Base-by-base conservation (phyloP, 2,329 filamentous ascomycete species). In the Botrytis porri region DNA sequence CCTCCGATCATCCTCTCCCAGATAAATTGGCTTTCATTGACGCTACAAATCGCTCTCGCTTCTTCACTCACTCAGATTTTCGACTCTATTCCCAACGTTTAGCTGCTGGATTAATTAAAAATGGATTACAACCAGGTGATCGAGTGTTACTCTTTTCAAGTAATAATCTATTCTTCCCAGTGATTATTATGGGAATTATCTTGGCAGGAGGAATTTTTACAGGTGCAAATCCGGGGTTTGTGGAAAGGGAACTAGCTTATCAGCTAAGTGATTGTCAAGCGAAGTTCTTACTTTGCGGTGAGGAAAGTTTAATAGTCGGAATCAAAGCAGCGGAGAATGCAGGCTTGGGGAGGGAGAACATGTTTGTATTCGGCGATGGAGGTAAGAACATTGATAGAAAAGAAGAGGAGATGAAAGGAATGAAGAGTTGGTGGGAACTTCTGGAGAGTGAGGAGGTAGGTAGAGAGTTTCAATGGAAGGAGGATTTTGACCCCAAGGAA, bases 201-300 rank as follows among this genome's bases (percentile, higher is more conserved):
- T 87, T 86, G 0, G 83, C 83, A 35, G 86, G 86, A 4, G 84
- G 82, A 73, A 83, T 86, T 35, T 89, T 89, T 79, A 88, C 84
- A 69, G 87, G 86, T 32, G 85, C 84, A 7, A 88, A 88, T 76
- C 86, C 87, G 22, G 81, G 85, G 8, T 94, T 89, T 77, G 89
- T 93, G 0, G 84, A 88, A 0, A 84, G 92, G 32, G 93, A 96
- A 81, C 82, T 97, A 63, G 91, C 89, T 10, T 91, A 93, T 80
- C 93, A 96, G 81, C 84, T 96, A 51, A 85, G 88, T 66, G 92
- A 95, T 80, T 91, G 90, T 72, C 90, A 87, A 0, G 90, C 93
- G 0, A 86, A 82, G 10, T 91, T 92, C 78, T 82, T 96, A 73
- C 83, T 96, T 71, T 87, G 88, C n/a, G 86, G 89, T 0, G 86